These are phyloP conservation scores for Monilinia laxa DNA, from an alignment of 2,329 filamentous ascomycete species.

Conservation along the genomic window DNA sequence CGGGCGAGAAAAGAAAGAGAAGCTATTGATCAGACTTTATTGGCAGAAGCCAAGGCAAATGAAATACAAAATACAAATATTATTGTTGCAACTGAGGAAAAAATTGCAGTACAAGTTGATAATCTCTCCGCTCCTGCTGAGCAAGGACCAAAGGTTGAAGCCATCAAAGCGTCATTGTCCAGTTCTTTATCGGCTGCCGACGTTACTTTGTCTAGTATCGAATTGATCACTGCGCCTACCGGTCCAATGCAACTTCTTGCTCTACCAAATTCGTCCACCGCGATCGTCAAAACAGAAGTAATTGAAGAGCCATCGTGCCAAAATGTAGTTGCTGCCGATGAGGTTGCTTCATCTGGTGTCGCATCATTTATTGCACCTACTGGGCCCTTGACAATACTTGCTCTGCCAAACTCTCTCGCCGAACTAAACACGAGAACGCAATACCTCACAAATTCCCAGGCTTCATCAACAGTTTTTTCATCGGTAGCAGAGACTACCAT, in stretches of 20 bases:
- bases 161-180: background rate
- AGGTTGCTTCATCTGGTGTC: conserved; percentile 38
- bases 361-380: conserved; percentile 27
- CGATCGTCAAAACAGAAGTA: background rate
- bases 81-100: background rate
- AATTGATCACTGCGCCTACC: conserved; percentile 27
- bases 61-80: background rate
- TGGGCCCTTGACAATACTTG: conserved; percentile 46
- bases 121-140: background rate
- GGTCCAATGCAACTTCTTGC: conserved; percentile 48
- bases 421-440: background rate
- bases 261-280: conserved; percentile 48
- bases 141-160: background rate
- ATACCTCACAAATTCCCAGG: background rate
- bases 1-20: conserved; percentile 85
- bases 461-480: no score
- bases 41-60: conserved; percentile 47
- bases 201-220: background rate
- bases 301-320: background rate
- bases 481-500: background rate
- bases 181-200: background rate
- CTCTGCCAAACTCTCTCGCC: conserved; percentile 50
- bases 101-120: background rate
- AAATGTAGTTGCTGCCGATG: background rate
- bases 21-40: conserved; percentile 70